Conservation (phyloP, 192 early-diverging fungal genomes). For the Pilaira anomala region DNA sequence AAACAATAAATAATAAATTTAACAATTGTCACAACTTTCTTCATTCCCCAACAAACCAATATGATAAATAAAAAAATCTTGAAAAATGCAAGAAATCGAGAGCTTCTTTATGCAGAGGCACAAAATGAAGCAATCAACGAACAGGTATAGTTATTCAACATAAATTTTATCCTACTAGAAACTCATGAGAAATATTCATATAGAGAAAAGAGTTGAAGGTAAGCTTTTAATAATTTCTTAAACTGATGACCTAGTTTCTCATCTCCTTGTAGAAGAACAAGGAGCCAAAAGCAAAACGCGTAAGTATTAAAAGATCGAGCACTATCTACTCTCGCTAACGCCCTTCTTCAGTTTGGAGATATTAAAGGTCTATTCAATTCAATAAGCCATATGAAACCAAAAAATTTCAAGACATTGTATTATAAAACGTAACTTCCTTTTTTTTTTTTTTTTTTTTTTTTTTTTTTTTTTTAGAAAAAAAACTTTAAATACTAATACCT, state of each 20-base stretch:
- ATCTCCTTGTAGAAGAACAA: conserved; percentile 4
- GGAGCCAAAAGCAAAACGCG: not conserved
- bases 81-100: conserved; percentile 6
- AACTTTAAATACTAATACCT: conserved; percentile 11
- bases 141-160: conserved; percentile 8
- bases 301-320: conserved; percentile 5
- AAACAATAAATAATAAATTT: too few species aligned
- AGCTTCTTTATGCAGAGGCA: conserved; percentile 7
- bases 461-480: conserved; percentile 5
- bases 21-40: too few species aligned
- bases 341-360: conserved; percentile 2
- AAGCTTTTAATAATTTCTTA: conserved; percentile 9
- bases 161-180: not conserved
- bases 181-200: not conserved
- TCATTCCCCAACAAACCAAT: conserved; percentile 1
- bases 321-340: conserved; percentile 8
- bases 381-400: conserved; percentile 4
- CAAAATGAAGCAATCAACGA: not conserved
- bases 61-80: not conserved
- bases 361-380: conserved; percentile 10
- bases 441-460: not conserved
- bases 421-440: conserved; percentile 11
- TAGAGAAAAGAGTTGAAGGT: conserved; percentile 7
- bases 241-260: conserved; percentile 9
- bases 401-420: not conserved